Conservation (phyloP, 2,329 filamentous ascomycete genomes). For the Grosmannia serpens region DNA sequence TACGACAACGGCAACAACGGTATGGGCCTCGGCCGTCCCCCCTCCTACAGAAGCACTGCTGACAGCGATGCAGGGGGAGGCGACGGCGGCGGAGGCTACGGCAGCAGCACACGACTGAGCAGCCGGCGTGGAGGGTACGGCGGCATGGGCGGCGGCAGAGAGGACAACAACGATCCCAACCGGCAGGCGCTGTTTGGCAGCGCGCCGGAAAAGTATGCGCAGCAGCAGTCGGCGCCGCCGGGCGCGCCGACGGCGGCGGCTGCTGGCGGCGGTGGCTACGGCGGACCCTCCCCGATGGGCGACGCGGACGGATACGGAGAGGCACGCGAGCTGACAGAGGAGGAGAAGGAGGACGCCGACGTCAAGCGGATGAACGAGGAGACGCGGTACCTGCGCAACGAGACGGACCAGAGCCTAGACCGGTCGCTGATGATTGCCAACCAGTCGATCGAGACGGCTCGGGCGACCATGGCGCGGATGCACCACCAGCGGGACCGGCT, state of each 20-base stretch:
- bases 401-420: constrained; percentile 42
- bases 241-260: constrained; percentile 32
- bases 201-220: constrained; percentile 37
- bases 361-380: constrained; percentile 62
- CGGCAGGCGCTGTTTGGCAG: constrained; percentile 52
- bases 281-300: not conserved
- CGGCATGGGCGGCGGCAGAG: constrained; percentile 36
- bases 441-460: constrained; percentile 59
- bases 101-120: constrained; percentile 1
- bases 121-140: constrained; percentile 47
- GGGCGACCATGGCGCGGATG: constrained; percentile 60
- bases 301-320: constrained; percentile 48
- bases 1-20: constrained; percentile 29
- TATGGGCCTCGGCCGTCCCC: constrained; percentile 8
- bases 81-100: constrained; percentile 16
- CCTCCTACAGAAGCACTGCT: constrained; percentile 11
- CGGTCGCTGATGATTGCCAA: constrained; percentile 58
- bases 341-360: constrained; percentile 64
- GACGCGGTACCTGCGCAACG: constrained; percentile 64
- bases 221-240: constrained; percentile 31
- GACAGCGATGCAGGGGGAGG: constrained; percentile 6
- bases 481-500: constrained; percentile 70
- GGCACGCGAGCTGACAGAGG: constrained; percentile 68
- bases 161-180: constrained; percentile 34
- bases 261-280: not conserved